Evolutionary conservation across 1,284 basidiomycete genomes (phyloP), one percentile per base, ranked within the genome.

Genomic region (Tylopilus sp.): DNA sequence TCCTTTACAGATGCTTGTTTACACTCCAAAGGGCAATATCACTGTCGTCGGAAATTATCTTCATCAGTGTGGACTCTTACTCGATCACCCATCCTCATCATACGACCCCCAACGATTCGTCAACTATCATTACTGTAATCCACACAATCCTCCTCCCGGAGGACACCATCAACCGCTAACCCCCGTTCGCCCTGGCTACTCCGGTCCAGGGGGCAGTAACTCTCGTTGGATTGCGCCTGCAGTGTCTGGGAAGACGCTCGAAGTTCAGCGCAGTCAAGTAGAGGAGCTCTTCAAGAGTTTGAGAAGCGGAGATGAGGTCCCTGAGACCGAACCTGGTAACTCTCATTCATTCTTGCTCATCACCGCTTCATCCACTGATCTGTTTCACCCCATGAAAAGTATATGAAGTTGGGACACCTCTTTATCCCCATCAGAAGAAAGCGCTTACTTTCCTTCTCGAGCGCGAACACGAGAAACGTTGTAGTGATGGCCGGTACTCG

Each of bases 361-460:
- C 43, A 35, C 44, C 18, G 19, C 43, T 29, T 54, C 43, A 49
- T 44, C 25, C 29, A 41, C 51, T 59, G 45, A 59, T 50, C 65
- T 57, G 39, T 47, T 43, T 41, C 48, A 23, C 48, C 51, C 34
- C 50, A 51, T 59, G 18, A 55, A 49, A 61, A 93, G 90, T 77
- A 39, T 70, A 79, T n/a, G 84, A 92, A 61, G 83, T 99, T 53
- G 85, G 84, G 30, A 97, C 97, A n/a, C 77, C 71, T 38, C 75
- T 99, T 8, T 98, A 98, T 69, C 90, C 94, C 15, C 97, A 99
- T 73, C 97, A 99, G 73, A 96, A 96, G 72, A 96, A 97, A 69
- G 97, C 95, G 19, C 76, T 99, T 19, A 93, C 95, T 1, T 99
- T 99, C 70, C 73, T 99, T 41, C 76, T 98, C n/a, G 92, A 96